phyloP scores from a whole-genome alignment of 2,329 filamentous ascomycete species.

The Aaosphaeria pasadenensis region DNA sequence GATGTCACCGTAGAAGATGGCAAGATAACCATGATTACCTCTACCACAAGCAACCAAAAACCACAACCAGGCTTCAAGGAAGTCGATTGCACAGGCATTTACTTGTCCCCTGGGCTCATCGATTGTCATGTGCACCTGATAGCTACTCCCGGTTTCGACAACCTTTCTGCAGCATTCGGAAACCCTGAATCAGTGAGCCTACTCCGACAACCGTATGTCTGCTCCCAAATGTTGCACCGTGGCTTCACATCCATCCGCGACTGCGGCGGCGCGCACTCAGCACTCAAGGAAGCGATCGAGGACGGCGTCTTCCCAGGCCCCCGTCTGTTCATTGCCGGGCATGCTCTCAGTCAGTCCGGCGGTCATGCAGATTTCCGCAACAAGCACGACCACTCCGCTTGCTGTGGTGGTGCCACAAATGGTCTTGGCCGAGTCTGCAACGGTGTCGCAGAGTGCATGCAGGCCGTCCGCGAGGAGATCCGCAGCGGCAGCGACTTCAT shows the following conservation, averaged over 20 bases:
- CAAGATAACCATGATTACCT: neutral
- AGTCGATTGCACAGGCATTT: constrained; percentile 45
- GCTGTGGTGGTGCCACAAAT: neutral
- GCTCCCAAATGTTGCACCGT: neutral
- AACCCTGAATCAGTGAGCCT: constrained; percentile 33
- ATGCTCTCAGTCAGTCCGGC: constrained; percentile 46
- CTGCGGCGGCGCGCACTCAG: constrained; percentile 54
- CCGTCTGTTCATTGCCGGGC: neutral
- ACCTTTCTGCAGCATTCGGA: constrained; percentile 36
- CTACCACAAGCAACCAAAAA: neutral
- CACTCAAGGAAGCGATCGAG: constrained; percentile 55
- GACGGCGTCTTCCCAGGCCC: constrained; percentile 56
- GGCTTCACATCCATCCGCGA: constrained; percentile 50
- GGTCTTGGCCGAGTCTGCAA: neutral
- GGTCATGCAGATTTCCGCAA: constrained; percentile 55
- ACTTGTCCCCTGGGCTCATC: constrained; percentile 51
- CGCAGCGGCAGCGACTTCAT: constrained; percentile 58
- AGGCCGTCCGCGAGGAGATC: constrained; percentile 37
- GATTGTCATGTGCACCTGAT: constrained; percentile 38
- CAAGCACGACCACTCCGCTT: constrained; percentile 34
- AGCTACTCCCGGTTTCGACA: constrained; percentile 9
- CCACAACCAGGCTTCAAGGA: neutral
- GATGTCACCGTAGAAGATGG: neutral
- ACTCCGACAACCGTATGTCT: neutral
- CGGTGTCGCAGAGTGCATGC: neutral